Conservation (phyloP, 352 stramenopile species). For the Pythium dissotocum region DNA sequence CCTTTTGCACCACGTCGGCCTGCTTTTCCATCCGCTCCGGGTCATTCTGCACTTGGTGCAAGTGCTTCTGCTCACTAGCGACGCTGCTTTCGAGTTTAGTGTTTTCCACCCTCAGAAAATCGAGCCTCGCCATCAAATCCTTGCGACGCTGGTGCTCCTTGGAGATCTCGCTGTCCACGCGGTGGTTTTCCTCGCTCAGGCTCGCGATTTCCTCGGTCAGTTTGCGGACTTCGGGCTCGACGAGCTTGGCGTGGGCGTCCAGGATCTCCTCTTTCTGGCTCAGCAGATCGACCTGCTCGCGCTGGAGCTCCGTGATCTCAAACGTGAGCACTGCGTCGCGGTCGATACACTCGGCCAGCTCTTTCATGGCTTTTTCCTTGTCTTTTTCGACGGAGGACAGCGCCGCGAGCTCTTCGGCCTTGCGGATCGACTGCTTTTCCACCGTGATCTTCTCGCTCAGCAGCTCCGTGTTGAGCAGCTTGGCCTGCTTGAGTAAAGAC, state of each 20-base stretch:
- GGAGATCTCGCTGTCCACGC: slow-evolving; percentile 64
- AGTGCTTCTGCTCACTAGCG: slow-evolving; percentile 53
- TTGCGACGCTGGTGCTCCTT: slow-evolving; percentile 70
- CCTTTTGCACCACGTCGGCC: slow-evolving; percentile 83
- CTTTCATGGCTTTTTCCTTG: slow-evolving; percentile 75
- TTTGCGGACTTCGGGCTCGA: slow-evolving; percentile 83
- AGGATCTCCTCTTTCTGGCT: slow-evolving; percentile 75
- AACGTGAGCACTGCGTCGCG: slow-evolving; percentile 84
- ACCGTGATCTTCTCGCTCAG: slow-evolving; percentile 85
- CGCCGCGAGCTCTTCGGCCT: slow-evolving; percentile 73
- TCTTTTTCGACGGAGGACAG: slow-evolving; percentile 79
- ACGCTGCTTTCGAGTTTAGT: slow-evolving; percentile 47
- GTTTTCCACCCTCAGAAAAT: slow-evolving; percentile 70
- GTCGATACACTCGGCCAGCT: slow-evolving; percentile 75
- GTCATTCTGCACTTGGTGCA: slow-evolving; percentile 68
- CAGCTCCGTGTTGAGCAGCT: slow-evolving; percentile 83
- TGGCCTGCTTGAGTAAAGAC: slow-evolving; percentile 73
- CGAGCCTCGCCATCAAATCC: slow-evolving; percentile 58
- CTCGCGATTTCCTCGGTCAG: slow-evolving; percentile 66
- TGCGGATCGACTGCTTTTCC: slow-evolving; percentile 86
- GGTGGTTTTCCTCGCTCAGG: slow-evolving; percentile 68
- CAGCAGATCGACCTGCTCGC: slow-evolving; percentile 72
- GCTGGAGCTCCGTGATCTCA: slow-evolving; percentile 87
- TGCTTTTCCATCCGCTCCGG: slow-evolving; percentile 86
- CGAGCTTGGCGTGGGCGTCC: slow-evolving; percentile 73